Percentiles rank a stretch among this genome's conserved stretches.
phyloP scores from a whole-genome alignment of 1,139 yeast genomes.

The Yamadazyma membranifaciens region DNA sequence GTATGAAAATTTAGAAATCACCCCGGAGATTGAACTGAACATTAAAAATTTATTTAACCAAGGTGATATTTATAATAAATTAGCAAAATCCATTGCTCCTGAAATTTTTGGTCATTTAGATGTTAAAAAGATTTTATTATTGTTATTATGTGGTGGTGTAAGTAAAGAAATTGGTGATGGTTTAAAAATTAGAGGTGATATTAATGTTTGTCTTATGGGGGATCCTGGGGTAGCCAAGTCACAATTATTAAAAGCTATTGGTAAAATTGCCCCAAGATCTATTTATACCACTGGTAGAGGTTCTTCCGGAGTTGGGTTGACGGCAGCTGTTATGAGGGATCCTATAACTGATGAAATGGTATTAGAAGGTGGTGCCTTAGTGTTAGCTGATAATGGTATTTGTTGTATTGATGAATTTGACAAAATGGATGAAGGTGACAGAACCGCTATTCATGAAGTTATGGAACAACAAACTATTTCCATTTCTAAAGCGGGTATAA shows the following conservation, averaged over 20 bases:
- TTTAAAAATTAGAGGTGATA: slow-evolving; percentile 95
- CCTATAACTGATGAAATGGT: slow-evolving; percentile 99
- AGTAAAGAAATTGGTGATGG: slow-evolving; percentile 96
- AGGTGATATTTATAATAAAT: slow-evolving; percentile 74
- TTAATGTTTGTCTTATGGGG: slow-evolving; percentile 96
- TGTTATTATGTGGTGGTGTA: slow-evolving; percentile 91
- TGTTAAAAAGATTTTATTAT: slow-evolving; percentile 83
- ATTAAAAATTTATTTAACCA: slow-evolving; percentile 50
- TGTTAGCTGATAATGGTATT: slow-evolving; percentile 95
- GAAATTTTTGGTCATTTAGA: slow-evolving; percentile 95
- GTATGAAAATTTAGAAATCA: slow-evolving; percentile 65
- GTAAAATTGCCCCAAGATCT: slow-evolving; percentile 94
- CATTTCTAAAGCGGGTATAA: slow-evolving; percentile 96
- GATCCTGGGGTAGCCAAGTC: slow-evolving; percentile 99
- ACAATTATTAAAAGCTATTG: slow-evolving; percentile 86
- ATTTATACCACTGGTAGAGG: slow-evolving; percentile 99
- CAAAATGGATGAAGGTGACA: slow-evolving; percentile 95
- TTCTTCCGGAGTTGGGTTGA: slow-evolving; percentile 97
- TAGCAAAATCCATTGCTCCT: slow-evolving; percentile 93
- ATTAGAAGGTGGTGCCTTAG: slow-evolving; percentile 97
- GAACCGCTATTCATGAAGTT: slow-evolving; percentile 98
- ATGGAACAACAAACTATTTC: slow-evolving; percentile 99
- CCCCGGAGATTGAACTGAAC: slow-evolving; percentile 53
- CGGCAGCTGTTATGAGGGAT: slow-evolving; percentile 99
- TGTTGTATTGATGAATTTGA: slow-evolving; percentile 99